A percentile compares a stretch with the other conserved stretches of the same genome.
Conservation (phyloP, 75 land plant genomes). For the Selaginella moellendorffii region DNA sequence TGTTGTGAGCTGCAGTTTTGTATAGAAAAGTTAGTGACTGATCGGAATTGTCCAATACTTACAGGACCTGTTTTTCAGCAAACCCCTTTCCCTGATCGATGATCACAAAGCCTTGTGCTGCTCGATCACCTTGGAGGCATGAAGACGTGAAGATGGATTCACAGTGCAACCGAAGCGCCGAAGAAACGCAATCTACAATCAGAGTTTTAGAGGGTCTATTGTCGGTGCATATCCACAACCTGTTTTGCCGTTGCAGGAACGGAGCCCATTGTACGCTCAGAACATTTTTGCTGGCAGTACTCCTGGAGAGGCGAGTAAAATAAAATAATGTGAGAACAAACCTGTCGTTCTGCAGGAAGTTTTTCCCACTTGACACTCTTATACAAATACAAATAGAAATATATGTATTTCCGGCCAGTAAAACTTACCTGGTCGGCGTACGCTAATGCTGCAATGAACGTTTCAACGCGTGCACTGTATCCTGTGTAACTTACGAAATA, state of each 20-base stretch:
- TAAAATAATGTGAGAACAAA: conserved; percentile 9
- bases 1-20: too few relatives aligned
- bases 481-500: conserved; percentile 27
- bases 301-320: conserved; percentile 31
- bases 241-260: conserved; percentile 71
- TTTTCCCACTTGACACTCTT: conserved; percentile 76
- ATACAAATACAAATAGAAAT: background rate
- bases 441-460: conserved; percentile 53
- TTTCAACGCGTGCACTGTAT: conserved; percentile 47
- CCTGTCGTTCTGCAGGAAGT: conserved; percentile 72
- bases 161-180: conserved; percentile 55
- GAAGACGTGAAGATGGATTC: conserved; percentile 20
- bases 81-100: background rate
- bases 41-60: too few relatives aligned
- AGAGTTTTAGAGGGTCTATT: too few relatives aligned
- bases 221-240: too few relatives aligned
- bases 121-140: background rate
- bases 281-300: conserved; percentile 60
- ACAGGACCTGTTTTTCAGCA: background rate
- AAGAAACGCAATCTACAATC: conserved; percentile 37
- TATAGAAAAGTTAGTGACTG: too few relatives aligned
- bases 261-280: conserved; percentile 68
- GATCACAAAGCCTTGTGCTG: background rate
- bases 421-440: conserved; percentile 74
- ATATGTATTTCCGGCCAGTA: background rate